A percentile compares a stretch with the other conserved stretches of the same genome.
phyloP scores from a whole-genome alignment of 352 stramenopile species.

The Pythium myriotylum region DNA sequence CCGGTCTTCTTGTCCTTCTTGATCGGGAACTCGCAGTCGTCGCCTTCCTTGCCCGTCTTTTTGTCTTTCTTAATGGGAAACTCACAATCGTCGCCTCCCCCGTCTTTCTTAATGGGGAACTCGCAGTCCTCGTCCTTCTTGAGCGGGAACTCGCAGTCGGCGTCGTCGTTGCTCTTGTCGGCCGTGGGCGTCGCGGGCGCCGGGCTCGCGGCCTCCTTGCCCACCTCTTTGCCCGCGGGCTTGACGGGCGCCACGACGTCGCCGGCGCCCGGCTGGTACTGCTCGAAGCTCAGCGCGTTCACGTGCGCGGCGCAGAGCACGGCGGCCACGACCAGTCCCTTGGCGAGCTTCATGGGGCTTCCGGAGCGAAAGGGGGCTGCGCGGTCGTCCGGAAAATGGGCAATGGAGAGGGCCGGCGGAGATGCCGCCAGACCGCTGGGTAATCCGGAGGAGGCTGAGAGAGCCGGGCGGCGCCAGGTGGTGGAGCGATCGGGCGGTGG shows the following conservation, averaged over 20 bases:
- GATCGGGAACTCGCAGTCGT: slow-evolving; percentile 29
- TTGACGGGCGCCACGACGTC: slow-evolving; percentile 9
- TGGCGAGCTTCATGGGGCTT: slow-evolving; percentile 39
- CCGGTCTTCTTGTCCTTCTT: slow-evolving; percentile 8
- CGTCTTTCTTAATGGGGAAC: slow-evolving; percentile 11
- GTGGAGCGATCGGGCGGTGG: not conserved
- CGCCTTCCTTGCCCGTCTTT: slow-evolving; percentile 8
- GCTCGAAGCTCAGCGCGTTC: slow-evolving; percentile 56
- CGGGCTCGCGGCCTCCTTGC: slow-evolving; percentile 29
- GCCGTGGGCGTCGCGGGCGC: slow-evolving; percentile 9
- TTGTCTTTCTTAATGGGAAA: slow-evolving; percentile 18
- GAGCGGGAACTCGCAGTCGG: slow-evolving; percentile 27
- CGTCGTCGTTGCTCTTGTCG: slow-evolving; percentile 21
- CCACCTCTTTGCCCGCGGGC: slow-evolving; percentile 15
- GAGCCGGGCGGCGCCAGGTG: slow-evolving; percentile 16
- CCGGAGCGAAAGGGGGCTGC: slow-evolving; percentile 2
- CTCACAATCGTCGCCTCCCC: slow-evolving; percentile 29
- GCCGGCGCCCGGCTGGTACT: slow-evolving; percentile 17
- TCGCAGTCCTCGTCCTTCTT: slow-evolving; percentile 27
- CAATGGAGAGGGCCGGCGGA: slow-evolving; percentile 13
- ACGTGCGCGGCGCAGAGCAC: slow-evolving; percentile 55
- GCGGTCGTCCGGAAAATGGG: slow-evolving; percentile 23
- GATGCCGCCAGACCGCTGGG: not conserved
- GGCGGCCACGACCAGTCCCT: slow-evolving; percentile 56
- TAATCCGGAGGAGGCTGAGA: not conserved